Evolutionary conservation across 148 eudicot genomes (phyloP).

Genomic region (Chenopodium berlandieri): DNA sequence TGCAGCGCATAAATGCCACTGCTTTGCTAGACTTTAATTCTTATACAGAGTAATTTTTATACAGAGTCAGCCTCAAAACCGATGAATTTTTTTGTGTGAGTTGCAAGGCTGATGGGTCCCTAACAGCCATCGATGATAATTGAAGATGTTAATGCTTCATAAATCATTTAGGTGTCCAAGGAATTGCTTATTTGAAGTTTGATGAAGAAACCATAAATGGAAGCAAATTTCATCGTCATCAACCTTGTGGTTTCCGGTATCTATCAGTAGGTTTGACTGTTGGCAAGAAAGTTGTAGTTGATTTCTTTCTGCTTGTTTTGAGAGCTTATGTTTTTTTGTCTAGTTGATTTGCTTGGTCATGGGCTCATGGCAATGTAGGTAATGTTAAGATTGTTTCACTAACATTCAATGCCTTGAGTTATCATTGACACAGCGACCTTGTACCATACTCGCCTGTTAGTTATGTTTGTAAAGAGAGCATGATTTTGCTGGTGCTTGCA

Average conservation of each 20-base stretch:
- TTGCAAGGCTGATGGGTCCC: background rate
- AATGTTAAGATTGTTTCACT: too few species aligned
- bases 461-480: background rate
- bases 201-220: background rate
- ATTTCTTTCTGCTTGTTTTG: background rate
- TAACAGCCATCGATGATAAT: background rate
- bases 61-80: background rate
- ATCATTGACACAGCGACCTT: too few species aligned
- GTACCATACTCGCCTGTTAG: background rate
- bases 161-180: background rate
- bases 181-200: background rate
- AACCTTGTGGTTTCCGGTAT: background rate
- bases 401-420: background rate
- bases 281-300: too few species aligned
- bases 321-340: background rate
- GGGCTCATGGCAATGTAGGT: background rate
- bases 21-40: too few species aligned
- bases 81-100: background rate
- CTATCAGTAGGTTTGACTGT: too few species aligned
- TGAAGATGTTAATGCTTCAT: background rate
- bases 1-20: too few species aligned
- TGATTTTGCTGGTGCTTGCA: too few species aligned
- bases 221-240: background rate
- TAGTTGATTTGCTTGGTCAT: background rate
- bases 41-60: too few species aligned